Evolutionary conservation across 345 rosid genomes (phyloP), one percentile per base, ranked within the genome.

Genomic region (Heritiera fomes): DNA sequence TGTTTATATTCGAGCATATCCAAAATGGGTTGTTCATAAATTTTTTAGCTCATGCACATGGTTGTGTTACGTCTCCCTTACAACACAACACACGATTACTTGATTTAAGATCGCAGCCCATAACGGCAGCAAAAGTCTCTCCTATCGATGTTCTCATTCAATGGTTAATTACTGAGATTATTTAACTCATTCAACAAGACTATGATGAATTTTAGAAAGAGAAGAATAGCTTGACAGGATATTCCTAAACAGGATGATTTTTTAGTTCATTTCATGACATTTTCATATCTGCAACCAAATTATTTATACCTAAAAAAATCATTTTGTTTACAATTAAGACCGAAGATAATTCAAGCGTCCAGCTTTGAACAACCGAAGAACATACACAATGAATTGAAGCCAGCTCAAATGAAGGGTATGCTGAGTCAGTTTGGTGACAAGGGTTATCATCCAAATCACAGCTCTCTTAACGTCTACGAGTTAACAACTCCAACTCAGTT

Each of bases 351-450:
- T 53, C 65, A 61, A 61, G 60, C n/a, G 1, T 55, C 60, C 23
- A 55, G 60, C 23, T 55, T 55, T 55, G 13, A 60, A 60, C 64
- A 60, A 60, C 64, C 3, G 1, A 38, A 64, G 46, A 34, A 55
- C 60, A 34, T 32, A 64, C 6, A 34, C 69, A 32, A 34, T 60
- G 64, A 23, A 60, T 64, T 34, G 38, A 34, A 18, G 62, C 34
- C 71, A 63, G 71, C 78, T 47, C 78, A 32, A 30, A 43, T 73
- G 38, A 23, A 52, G 40, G 38, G 56, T 45, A 12, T 50, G 79
- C 72, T 50, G 72, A 50, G 50, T 76, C 71, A 50, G 71, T 46
- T 62, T 76, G 77, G 45, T 43, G 45, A 28, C n/a, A 40, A n/a
- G 34, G 59, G 59, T 47, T 18, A 10, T 66, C 15, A 41, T 41